These are phyloP conservation scores for Aspergillus proliferans DNA, from an alignment of 2,329 filamentous ascomycete species.

Conservation along the genomic window DNA sequence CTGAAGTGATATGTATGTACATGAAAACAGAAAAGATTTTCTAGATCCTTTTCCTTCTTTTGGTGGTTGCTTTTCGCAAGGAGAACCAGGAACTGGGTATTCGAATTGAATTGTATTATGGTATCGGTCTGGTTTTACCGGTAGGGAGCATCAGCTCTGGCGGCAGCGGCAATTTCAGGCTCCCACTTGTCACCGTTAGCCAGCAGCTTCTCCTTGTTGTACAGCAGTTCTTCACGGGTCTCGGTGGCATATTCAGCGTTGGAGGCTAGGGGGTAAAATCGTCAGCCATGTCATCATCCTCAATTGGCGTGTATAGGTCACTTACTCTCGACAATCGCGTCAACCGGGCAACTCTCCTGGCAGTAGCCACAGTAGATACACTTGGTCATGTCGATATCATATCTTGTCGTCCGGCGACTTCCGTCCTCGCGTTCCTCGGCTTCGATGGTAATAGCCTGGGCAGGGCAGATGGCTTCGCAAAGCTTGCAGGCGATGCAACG, in stretches of 20 bases:
- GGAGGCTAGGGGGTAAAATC: conserved; percentile 42
- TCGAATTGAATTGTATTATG: conserved; percentile 1
- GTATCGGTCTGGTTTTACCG: conserved; percentile 56
- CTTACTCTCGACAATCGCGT: conserved; percentile 76
- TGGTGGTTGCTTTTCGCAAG: not conserved
- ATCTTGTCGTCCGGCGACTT: conserved; percentile 88
- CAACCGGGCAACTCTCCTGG: conserved; percentile 97
- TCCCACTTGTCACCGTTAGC: conserved; percentile 96
- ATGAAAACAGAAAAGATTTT: conserved; percentile 11
- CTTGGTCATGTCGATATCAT: conserved; percentile 99
- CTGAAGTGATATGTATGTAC: conserved; percentile 27
- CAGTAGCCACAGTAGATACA: conserved; percentile 99
- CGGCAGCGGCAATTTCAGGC: conserved; percentile 86
- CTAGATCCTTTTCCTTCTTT: conserved; percentile 2
- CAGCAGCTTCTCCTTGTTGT: conserved; percentile 95
- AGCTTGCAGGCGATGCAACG: conserved; percentile 99
- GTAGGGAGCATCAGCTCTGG: conserved; percentile 89
- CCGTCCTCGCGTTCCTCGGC: conserved; percentile 96
- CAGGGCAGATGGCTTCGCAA: conserved; percentile 96
- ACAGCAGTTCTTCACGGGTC: conserved; percentile 85
- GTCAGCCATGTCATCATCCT: conserved; percentile 14
- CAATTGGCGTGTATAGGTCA: conserved; percentile 7
- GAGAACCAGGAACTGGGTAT: conserved; percentile 1
- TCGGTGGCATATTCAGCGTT: conserved; percentile 71
- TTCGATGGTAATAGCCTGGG: conserved; percentile 97